Percentiles rank a stretch among this genome's conserved stretches.
Evolutionary conservation across 2,329 filamentous ascomycete genomes (phyloP).

Genomic region (Paramyrothecium roridum): DNA sequence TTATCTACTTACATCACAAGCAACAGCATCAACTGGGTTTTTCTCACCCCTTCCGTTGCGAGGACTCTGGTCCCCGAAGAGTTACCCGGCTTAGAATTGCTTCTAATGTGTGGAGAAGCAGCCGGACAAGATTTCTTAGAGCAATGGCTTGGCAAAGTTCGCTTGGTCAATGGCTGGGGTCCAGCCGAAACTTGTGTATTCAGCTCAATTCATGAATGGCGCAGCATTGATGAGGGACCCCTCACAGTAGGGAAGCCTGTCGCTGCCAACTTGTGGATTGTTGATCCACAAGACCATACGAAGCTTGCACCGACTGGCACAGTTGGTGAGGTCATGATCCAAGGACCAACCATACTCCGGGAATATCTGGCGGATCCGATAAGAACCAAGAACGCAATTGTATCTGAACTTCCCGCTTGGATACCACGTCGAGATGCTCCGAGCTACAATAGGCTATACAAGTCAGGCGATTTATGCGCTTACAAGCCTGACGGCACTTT

Average conservation of each 20-base stretch:
- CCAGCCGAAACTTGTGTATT: constrained; percentile 3
- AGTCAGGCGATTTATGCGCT: constrained; percentile 14
- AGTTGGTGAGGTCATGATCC: constrained; percentile 21
- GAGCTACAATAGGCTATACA: constrained; percentile 14
- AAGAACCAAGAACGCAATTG: constrained; percentile 10
- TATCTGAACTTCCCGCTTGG: constrained; percentile 23
- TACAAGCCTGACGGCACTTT: constrained; percentile 31
- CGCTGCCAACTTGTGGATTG: constrained; percentile 15
- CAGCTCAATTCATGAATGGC: constrained; percentile 3
- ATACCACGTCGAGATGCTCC: constrained; percentile 3
- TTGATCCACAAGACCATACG: constrained; percentile 10
- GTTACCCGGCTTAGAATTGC: constrained; percentile 6
- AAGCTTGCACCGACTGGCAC: constrained; percentile 13
- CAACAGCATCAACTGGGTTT: constrained; percentile 1
- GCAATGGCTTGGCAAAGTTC: constrained; percentile 2
- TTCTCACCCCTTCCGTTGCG: constrained; percentile 6
- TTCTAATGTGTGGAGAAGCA: constrained; percentile 9
- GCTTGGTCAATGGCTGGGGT: constrained; percentile 8
- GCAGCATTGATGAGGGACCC: background rate
- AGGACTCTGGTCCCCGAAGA: constrained; percentile 2
- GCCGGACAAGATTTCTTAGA: constrained; percentile 1
- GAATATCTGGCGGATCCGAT: constrained; percentile 16
- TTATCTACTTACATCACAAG: constrained; percentile 2
- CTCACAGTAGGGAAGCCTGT: constrained; percentile 2
- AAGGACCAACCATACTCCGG: constrained; percentile 17